Conservation (phyloP, 2,329 filamentous ascomycete genomes). For the Fusarium hainanense region DNA sequence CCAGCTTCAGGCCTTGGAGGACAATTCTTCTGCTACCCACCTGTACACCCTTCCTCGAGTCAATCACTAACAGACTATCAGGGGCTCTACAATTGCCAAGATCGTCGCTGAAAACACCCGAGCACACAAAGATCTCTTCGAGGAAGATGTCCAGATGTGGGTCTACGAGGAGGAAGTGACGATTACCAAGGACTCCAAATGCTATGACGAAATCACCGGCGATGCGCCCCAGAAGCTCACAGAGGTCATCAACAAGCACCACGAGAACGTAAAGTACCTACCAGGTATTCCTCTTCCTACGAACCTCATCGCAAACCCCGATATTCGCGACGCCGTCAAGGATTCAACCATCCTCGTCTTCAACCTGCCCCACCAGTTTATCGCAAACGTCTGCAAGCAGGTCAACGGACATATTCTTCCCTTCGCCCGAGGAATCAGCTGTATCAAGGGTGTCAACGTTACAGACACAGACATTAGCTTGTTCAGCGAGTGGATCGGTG, state of each 20-base stretch:
- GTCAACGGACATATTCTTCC: slow-evolving; percentile 90
- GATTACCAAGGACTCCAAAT: slow-evolving; percentile 75
- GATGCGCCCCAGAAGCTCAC: slow-evolving; percentile 87
- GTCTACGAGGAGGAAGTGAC: slow-evolving; percentile 93
- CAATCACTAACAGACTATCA: slow-evolving; percentile 50
- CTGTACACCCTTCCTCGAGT: neutral
- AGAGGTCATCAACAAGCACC: slow-evolving; percentile 85
- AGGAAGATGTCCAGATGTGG: slow-evolving; percentile 96
- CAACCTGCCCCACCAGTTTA: slow-evolving; percentile 97
- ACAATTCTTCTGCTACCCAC: neutral
- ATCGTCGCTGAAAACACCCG: slow-evolving; percentile 93
- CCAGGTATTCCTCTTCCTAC: slow-evolving; percentile 84
- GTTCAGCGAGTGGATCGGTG: slow-evolving; percentile 95
- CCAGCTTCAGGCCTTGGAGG: neutral
- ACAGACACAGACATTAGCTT: slow-evolving; percentile 85
- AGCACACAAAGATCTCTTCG: slow-evolving; percentile 82
- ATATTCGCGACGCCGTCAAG: slow-evolving; percentile 81
- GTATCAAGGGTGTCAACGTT: slow-evolving; percentile 98
- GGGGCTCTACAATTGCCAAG: slow-evolving; percentile 97
- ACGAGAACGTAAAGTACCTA: slow-evolving; percentile 99
- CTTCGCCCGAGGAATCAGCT: slow-evolving; percentile 92
- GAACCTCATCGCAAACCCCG: slow-evolving; percentile 88
- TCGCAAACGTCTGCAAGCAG: slow-evolving; percentile 84
- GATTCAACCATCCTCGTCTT: slow-evolving; percentile 92
- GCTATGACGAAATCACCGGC: slow-evolving; percentile 74